Base-by-base conservation (phyloP, 2,329 filamentous ascomycete genomes). In the Talaromyces sp. region DNA sequence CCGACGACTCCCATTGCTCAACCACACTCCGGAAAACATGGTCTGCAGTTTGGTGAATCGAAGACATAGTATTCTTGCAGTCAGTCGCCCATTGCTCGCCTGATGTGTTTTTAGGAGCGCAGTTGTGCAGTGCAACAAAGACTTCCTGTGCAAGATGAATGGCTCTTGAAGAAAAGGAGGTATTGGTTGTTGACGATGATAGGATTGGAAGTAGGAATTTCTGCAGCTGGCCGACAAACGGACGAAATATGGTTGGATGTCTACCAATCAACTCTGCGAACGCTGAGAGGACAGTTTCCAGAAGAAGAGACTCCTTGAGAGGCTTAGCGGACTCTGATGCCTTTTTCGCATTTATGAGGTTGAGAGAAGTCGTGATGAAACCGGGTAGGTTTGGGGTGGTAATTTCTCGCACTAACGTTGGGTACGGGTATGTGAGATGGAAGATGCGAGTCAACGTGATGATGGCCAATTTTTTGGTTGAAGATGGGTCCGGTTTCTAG, bases 391-490 rank as follows among this genome's bases (percentile, higher is more conserved):
- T 91, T 2, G 92, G 92, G 0, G 93, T 96, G 0, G 91, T 93
- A 67, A 97, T 91, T 75, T 97, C 93, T 71, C 94, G 86, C 53
- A 94, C 84, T 62, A 97, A 82, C 8, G 92, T 95, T 67, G 90
- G 91, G 73, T 93, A 93, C 43, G 89, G 87, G 73, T 93, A 91
- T 47, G 93, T 90, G 40, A 95, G 85, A 70, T 88, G 85, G 79
- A 95, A 97, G 70, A 97, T 93, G 72, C 91, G 89, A 22, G 91
- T 91, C 67, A 97, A 81, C 15, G 91, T 87, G 67, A 95, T 85
- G 59, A 97, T 82, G 69, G 87, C 87, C 66, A 97, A 78, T 74
- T 90, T 90, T 74, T 95, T 96, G 38, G 88, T 88, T 3, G 89
- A 86, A 6, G 85, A 76, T 2, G 91, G 88, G 72, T 96, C 92